Percentiles rank a stretch among this genome's conserved stretches.
phyloP scores from a whole-genome alignment of 805 yeast genomes.

The Saccharomycopsis amapae region DNA sequence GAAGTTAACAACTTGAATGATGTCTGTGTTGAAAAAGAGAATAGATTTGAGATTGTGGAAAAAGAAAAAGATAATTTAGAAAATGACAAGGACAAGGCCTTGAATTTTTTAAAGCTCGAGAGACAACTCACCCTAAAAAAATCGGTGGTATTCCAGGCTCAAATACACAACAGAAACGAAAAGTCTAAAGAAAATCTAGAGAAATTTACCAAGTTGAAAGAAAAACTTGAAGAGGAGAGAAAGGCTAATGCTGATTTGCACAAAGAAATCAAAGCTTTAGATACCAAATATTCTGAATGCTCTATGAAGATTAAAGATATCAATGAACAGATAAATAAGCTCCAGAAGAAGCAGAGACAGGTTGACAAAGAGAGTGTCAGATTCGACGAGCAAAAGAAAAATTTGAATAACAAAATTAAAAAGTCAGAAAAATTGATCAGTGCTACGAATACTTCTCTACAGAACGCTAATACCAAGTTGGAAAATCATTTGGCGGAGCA shows the following conservation, averaged over 20 bases:
- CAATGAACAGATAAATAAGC: constrained; percentile 23
- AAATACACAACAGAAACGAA: constrained; percentile 34
- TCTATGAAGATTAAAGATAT: constrained; percentile 25
- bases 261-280: constrained; percentile 31
- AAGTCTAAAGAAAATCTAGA: constrained; percentile 34
- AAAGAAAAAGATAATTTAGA: constrained; percentile 65
- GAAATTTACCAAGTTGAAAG: constrained; percentile 35
- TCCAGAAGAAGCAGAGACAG: constrained; percentile 28
- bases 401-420: constrained; percentile 47
- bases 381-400: constrained; percentile 69
- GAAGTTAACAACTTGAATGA: constrained; percentile 73
- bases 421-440: constrained; percentile 51
- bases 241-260: constrained; percentile 35
- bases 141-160: constrained; percentile 50
- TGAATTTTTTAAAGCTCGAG: constrained; percentile 57
- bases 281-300: constrained; percentile 27
- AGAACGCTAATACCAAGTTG: constrained; percentile 41
- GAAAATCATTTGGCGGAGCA: constrained; percentile 40
- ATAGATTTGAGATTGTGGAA: constrained; percentile 68
- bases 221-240: constrained; percentile 37
- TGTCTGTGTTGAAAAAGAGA: constrained; percentile 71
- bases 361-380: constrained; percentile 25
- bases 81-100: constrained; percentile 57
- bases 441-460: constrained; percentile 38
- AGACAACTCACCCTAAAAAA: constrained; percentile 47